Conservation (phyloP, 306 rosid species). For the Cercis canadensis region DNA sequence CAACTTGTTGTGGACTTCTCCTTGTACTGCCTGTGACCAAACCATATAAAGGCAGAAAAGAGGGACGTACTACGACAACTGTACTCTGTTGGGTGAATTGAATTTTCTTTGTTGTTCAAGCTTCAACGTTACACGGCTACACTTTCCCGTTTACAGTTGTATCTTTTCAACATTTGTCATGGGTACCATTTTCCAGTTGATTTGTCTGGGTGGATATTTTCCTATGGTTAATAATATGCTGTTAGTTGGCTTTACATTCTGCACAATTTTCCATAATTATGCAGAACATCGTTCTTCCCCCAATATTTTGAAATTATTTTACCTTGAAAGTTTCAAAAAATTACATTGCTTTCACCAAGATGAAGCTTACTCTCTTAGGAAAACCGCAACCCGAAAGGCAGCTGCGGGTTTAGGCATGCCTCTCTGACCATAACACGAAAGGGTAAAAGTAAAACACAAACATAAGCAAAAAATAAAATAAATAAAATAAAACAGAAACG, state of each 20-base stretch:
- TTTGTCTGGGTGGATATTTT: neutral
- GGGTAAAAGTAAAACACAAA: too few species aligned
- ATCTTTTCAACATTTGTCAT: conserved; percentile 5
- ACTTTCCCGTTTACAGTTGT: neutral
- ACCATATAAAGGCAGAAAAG: neutral
- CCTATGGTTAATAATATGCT: neutral
- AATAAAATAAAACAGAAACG: too few species aligned
- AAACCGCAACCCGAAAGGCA: too few species aligned
- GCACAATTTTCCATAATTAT: neutral
- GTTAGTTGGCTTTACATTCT: too few species aligned
- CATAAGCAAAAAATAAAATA: too few species aligned
- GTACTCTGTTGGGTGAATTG: neutral
- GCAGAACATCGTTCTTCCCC: neutral
- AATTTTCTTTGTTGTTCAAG: conserved; percentile 10
- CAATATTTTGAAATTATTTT: too few species aligned
- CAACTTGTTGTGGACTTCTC: conserved; percentile 5
- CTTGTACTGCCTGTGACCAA: neutral
- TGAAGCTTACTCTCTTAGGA: too few species aligned
- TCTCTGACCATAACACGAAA: too few species aligned
- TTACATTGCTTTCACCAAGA: too few species aligned
- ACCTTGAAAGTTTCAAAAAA: too few species aligned
- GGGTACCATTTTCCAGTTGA: neutral
- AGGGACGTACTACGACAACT: neutral
- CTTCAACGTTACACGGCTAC: neutral
- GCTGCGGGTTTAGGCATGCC: too few species aligned